Conservation (phyloP, 768 basidiomycete genomes). For the Trametes coccinea region DNA sequence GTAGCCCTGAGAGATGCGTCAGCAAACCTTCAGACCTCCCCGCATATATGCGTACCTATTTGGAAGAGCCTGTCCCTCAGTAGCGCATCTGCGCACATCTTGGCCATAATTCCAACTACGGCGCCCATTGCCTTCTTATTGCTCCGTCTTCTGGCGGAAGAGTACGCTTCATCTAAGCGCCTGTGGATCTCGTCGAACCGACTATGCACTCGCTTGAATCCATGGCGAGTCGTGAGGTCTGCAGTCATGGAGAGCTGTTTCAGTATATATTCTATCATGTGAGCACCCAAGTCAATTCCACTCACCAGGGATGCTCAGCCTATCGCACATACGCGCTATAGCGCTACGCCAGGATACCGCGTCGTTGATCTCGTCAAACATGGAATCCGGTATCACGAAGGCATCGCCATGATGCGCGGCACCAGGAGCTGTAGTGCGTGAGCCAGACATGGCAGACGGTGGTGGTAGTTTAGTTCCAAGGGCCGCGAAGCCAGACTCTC, state of each 20-base stretch:
- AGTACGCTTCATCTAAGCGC: conserved; percentile 49
- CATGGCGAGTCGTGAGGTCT: conserved; percentile 57
- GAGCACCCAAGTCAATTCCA: neutral
- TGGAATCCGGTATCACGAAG: neutral
- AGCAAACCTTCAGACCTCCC: neutral
- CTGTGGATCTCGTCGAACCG: conserved; percentile 53
- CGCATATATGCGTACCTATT: conserved; percentile 6
- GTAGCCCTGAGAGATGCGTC: neutral
- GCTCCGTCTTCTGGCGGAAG: conserved; percentile 32
- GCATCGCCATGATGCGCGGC: neutral
- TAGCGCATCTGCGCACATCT: conserved; percentile 21
- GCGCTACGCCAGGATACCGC: neutral
- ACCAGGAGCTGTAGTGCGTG: conserved; percentile 2
- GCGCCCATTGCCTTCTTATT: conserved; percentile 43
- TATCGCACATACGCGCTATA: too few species aligned
- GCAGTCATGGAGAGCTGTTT: neutral
- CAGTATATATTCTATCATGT: neutral
- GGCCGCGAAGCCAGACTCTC: too few species aligned
- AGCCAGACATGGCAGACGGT: neutral
- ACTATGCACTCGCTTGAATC: conserved; percentile 59
- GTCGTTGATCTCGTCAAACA: conserved; percentile 1
- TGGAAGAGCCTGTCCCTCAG: conserved; percentile 22
- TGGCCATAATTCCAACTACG: conserved; percentile 22
- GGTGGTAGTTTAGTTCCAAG: conserved; percentile 2
- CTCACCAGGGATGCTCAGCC: neutral